These are phyloP conservation scores for Picea abies DNA, from an alignment of 83 land plant species.

Conservation along the genomic window DNA sequence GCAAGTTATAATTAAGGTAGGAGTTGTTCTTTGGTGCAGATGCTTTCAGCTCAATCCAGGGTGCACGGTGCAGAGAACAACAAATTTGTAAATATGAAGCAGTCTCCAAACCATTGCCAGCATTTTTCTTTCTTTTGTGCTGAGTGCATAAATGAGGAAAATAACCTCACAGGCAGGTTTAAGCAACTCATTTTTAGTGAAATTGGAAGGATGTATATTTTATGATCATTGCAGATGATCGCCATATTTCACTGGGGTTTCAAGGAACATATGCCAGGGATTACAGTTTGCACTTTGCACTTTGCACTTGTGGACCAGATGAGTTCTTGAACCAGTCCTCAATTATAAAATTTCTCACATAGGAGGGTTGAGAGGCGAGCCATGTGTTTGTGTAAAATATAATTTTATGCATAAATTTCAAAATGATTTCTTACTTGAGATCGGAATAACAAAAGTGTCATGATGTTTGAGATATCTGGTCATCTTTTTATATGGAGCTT, in stretches of 20 bases:
- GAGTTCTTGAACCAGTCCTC: background rate
- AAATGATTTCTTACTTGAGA: background rate
- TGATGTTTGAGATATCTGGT: background rate
- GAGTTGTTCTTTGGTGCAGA: background rate
- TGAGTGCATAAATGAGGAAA: constrained; percentile 1
- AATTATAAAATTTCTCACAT: background rate
- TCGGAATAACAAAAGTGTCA: background rate
- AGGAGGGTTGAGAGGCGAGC: background rate
- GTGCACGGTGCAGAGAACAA: background rate
- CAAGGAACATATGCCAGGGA: background rate
- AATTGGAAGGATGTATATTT: constrained; percentile 1
- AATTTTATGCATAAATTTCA: background rate
- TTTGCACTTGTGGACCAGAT: background rate
- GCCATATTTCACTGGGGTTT: background rate
- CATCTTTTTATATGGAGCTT: background rate
- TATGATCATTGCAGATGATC: constrained; percentile 1
- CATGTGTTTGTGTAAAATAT: constrained; percentile 11
- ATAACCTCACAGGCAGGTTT: background rate
- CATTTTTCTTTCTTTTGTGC: background rate
- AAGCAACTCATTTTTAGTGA: constrained; percentile 1
- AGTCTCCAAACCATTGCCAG: background rate
- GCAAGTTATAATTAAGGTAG: background rate
- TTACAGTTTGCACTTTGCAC: too few species aligned
- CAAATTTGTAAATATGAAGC: constrained; percentile 8
- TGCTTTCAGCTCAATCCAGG: background rate